phyloP scores from a whole-genome alignment of 1,139 yeast genomes.

The Magnusiomyces sp. region DNA sequence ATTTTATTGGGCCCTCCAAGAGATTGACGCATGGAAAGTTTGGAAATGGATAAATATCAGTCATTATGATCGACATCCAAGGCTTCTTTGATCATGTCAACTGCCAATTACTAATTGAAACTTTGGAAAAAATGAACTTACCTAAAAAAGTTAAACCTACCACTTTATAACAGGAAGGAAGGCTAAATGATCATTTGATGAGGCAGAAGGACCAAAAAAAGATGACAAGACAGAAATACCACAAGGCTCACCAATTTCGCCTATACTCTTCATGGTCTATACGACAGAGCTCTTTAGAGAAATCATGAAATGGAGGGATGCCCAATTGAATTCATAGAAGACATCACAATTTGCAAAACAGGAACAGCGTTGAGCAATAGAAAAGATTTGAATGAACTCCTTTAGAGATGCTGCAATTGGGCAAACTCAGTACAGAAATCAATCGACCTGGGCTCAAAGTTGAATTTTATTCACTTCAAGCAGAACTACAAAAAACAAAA shows the following conservation, averaged over 20 bases:
- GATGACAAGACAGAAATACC: constrained; percentile 15
- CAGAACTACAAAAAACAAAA: background rate
- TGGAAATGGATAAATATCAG: background rate
- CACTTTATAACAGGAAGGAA: constrained; percentile 7
- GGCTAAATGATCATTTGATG: constrained; percentile 5
- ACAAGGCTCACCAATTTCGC: constrained; percentile 19
- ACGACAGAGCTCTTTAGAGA: constrained; percentile 14
- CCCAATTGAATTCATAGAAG: constrained; percentile 16
- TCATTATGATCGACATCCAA: constrained; percentile 14
- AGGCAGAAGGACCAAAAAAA: background rate
- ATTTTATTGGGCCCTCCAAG: too few relatives aligned
- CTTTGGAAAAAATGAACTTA: constrained; percentile 5
- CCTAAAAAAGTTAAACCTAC: constrained; percentile 11
- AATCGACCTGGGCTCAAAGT: constrained; percentile 11
- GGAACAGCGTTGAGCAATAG: constrained; percentile 4
- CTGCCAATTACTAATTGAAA: constrained; percentile 9
- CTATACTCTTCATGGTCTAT: constrained; percentile 16
- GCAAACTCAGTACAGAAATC: constrained; percentile 3
- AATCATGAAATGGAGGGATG: constrained; percentile 8
- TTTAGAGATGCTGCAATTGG: constrained; percentile 9
- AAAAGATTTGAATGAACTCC: background rate
- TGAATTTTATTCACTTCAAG: constrained; percentile 5
- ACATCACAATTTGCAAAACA: constrained; percentile 13
- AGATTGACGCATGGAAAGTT: background rate
- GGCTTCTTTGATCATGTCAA: constrained; percentile 18